A percentile compares a stretch with the other conserved stretches of the same genome.
phyloP scores from a whole-genome alignment of 2,329 filamentous ascomycete species.

The Hymenoscyphus repandus region DNA sequence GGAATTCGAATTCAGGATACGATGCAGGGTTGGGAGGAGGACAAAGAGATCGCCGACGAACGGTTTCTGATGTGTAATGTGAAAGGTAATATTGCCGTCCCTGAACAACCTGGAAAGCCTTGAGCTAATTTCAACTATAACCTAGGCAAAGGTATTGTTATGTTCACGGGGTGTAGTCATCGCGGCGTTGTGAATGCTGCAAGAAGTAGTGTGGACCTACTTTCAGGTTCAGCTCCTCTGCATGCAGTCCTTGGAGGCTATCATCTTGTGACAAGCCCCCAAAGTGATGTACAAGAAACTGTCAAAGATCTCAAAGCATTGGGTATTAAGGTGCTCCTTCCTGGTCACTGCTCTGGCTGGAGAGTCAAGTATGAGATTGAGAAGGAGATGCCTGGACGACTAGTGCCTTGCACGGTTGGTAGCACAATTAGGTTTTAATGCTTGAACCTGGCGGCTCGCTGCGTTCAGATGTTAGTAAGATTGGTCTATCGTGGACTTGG shows the following conservation, averaged over 20 bases:
- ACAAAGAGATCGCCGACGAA: conserved; percentile 47
- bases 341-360: conserved; percentile 53
- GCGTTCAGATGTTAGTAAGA: no score
- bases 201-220: conserved; percentile 39
- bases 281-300: conserved; percentile 39
- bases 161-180: conserved; percentile 53
- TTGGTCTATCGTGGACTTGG: no score
- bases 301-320: conserved; percentile 43
- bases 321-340: conserved; percentile 43
- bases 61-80: conserved; percentile 48
- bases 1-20: conserved; percentile 39
- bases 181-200: conserved; percentile 49
- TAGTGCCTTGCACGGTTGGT: conserved; percentile 47
- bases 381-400: conserved; percentile 42
- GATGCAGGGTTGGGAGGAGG: conserved; percentile 40
- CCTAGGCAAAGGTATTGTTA: conserved; percentile 44
- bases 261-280: conserved; percentile 44
- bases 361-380: conserved; percentile 48
- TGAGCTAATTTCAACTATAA: background rate
- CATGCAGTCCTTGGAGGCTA: conserved; percentile 49
- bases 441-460: background rate
- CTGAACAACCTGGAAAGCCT: background rate
- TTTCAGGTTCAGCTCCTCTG: conserved; percentile 35
- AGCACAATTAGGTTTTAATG: conserved; percentile 5
- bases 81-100: conserved; percentile 35